Evolutionary conservation across 2,329 filamentous ascomycete species (phyloP).

Genomic region (Coniochaeta prunicola): DNA sequence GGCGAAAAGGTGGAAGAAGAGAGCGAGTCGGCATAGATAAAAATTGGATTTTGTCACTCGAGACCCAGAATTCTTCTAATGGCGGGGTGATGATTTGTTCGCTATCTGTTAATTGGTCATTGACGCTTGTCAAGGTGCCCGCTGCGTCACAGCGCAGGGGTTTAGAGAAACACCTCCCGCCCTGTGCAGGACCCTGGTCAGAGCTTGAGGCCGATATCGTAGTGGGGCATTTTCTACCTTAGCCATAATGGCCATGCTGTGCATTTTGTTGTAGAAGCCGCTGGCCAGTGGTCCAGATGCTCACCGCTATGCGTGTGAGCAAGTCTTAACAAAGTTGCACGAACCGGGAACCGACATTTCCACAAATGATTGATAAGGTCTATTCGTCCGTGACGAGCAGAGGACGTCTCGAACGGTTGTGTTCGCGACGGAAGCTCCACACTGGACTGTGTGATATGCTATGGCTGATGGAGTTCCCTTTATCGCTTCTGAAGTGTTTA

Average conservation of each 20-base stretch:
- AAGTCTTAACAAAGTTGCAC: not conserved
- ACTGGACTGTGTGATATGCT: not conserved
- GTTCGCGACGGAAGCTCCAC: not conserved
- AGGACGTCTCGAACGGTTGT: not conserved
- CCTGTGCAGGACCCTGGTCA: not conserved
- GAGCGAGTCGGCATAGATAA: not conserved
- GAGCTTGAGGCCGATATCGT: not conserved
- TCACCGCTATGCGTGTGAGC: not conserved
- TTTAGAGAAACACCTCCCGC: not conserved
- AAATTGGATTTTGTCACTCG: conserved; percentile 1
- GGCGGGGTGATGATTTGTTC: not conserved
- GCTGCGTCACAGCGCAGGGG: not conserved
- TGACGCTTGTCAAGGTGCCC: not conserved
- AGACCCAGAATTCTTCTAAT: not conserved
- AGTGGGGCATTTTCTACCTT: not conserved
- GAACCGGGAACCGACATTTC: not conserved
- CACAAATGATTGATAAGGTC: not conserved
- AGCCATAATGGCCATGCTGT: not conserved
- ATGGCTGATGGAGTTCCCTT: not conserved
- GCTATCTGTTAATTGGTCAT: not conserved
- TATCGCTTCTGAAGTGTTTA: not conserved
- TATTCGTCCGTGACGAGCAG: not conserved
- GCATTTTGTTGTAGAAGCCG: too few relatives aligned
- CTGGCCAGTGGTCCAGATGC: too few relatives aligned
- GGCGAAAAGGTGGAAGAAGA: not conserved